Percentiles rank a stretch among this genome's conserved stretches.
Evolutionary conservation across 495 filamentous ascomycete genomes (phyloP).

Genomic region (Aspergillus sclerotiicarbonarius): DNA sequence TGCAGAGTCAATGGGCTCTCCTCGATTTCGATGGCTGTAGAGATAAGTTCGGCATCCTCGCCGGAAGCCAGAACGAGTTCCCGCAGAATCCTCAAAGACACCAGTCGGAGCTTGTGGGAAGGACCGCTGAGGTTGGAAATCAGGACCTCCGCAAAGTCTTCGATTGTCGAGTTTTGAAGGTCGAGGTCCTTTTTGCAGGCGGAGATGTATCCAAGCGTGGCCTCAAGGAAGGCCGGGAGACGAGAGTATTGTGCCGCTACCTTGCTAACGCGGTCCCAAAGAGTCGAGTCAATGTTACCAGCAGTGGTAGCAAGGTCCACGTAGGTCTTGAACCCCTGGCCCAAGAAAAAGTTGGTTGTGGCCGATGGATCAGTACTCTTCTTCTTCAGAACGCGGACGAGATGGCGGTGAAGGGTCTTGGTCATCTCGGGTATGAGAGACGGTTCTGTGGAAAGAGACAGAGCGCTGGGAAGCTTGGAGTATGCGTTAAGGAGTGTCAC

Average conservation of each 20-base stretch:
- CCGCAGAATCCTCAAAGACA: conserved; percentile 66
- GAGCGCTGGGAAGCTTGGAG: conserved; percentile 36
- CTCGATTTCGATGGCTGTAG: conserved; percentile 65
- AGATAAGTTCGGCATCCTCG: conserved; percentile 43
- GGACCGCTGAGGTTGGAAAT: conserved; percentile 68
- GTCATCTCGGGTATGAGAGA: conserved; percentile 35
- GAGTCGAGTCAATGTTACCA: conserved; percentile 44
- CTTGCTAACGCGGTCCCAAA: conserved; percentile 57
- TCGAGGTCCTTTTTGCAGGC: conserved; percentile 41
- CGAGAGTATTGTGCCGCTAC: conserved; percentile 62
- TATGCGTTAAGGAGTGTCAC: conserved; percentile 39
- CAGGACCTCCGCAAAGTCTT: conserved; percentile 59
- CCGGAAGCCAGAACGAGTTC: conserved; percentile 33
- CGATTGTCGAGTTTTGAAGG: conserved; percentile 42
- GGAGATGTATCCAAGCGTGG: conserved; percentile 58
- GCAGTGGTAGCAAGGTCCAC: conserved; percentile 34
- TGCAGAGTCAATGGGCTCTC: conserved; percentile 72
- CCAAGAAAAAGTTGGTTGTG: conserved; percentile 34
- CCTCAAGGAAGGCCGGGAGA: conserved; percentile 65
- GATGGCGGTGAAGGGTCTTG: conserved; percentile 32
- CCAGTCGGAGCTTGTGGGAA: conserved; percentile 67
- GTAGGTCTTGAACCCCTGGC: conserved; percentile 49
- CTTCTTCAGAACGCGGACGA: conserved; percentile 25
- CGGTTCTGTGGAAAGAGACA: conserved; percentile 38
- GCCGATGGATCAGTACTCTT: conserved; percentile 12